Evolutionary conservation across 257 asterid species (phyloP), one percentile per base, ranked within the genome.

Genomic region (Buddleja alternifolia): DNA sequence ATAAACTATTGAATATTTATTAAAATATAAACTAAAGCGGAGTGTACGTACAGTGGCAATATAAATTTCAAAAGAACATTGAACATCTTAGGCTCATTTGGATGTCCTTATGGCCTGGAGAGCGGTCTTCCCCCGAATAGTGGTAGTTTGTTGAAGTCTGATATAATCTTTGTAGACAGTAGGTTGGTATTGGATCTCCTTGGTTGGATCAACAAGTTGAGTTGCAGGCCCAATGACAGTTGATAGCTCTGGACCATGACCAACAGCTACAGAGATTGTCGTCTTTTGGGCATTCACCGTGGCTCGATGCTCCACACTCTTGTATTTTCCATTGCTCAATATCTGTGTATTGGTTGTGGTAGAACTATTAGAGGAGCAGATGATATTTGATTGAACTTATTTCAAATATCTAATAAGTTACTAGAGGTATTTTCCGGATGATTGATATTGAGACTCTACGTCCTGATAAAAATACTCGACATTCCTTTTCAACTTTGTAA

Each of bases 251-350:
- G 87, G 85, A 53, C 90, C 89, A 60, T 79, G 76, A 20, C 85
- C 85, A n/a, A 79, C 85, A 0, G 80, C 90, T 17, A 86, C 36
- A 6, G 88, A 86, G 21, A 86, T 82, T 46, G 86, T 80, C 4
- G 82, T 72, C 55, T 46, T 73, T 53, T 63, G 23, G 1, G 19
- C 66, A 45, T 82, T 84, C 42, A 84, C 88, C 4, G 71, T 74
- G 9, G 82, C 83, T 59, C 87, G 71, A 77, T 86, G 93, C 78
- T 86, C 90, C 59, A 80, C 75, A 12, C 93, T 86, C 81, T 71
- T 83, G 81, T 82, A 87, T 69, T 58, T 81, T 6, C 89, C 91
- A 17, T 85, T 87, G 79, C 95, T 83, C 45, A 85, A 4, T 67
- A 83, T 69, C 94, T 86, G 34, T 29, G 5, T 29, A n/a, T n/a